Percentiles rank a stretch among this genome's conserved stretches.
phyloP scores from a whole-genome alignment of 768 basidiomycete genomes.

The Hydnum rufescens region DNA sequence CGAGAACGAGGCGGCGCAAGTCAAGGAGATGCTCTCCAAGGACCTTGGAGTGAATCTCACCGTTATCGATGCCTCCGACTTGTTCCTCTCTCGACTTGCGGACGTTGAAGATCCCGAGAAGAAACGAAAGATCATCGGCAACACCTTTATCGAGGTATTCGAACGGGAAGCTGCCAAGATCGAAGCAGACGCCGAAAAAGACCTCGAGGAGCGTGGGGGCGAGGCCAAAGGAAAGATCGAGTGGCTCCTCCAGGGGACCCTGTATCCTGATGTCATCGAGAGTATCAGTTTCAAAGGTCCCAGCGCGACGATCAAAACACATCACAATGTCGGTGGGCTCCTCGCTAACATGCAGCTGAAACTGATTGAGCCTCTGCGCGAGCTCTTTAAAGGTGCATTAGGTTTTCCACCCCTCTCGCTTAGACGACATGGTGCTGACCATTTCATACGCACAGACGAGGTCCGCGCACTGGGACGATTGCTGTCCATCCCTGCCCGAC shows the following conservation, averaged over 20 bases:
- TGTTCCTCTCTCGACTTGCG: conserved; percentile 75
- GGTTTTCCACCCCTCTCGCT: background rate
- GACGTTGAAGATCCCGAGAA: conserved; percentile 90
- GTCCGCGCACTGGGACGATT: conserved; percentile 84
- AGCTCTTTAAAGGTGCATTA: conserved; percentile 84
- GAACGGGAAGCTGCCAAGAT: conserved; percentile 85
- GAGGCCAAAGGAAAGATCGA: conserved; percentile 80
- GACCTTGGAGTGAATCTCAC: conserved; percentile 93
- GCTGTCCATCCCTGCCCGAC: conserved; percentile 73
- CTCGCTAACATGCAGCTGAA: conserved; percentile 97
- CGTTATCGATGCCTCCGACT: conserved; percentile 84
- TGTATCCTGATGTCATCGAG: conserved; percentile 98
- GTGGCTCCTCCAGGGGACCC: conserved; percentile 91
- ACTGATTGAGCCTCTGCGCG: conserved; percentile 89
- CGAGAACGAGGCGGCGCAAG: conserved; percentile 75
- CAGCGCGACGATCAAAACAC: conserved; percentile 97
- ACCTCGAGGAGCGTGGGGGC: conserved; percentile 39
- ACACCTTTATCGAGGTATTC: conserved; percentile 96
- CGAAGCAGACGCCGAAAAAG: conserved; percentile 60
- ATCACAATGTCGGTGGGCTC: conserved; percentile 76
- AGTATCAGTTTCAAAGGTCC: conserved; percentile 99
- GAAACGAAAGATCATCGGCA: conserved; percentile 96
- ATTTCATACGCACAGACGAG: conserved; percentile 49
- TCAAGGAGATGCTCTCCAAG: conserved; percentile 79
- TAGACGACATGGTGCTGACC: background rate